Evolutionary conservation across 139 green algal genomes (phyloP), one percentile per base, ranked within the genome.

Genomic region (Chlorokybus atmophyticus): DNA sequence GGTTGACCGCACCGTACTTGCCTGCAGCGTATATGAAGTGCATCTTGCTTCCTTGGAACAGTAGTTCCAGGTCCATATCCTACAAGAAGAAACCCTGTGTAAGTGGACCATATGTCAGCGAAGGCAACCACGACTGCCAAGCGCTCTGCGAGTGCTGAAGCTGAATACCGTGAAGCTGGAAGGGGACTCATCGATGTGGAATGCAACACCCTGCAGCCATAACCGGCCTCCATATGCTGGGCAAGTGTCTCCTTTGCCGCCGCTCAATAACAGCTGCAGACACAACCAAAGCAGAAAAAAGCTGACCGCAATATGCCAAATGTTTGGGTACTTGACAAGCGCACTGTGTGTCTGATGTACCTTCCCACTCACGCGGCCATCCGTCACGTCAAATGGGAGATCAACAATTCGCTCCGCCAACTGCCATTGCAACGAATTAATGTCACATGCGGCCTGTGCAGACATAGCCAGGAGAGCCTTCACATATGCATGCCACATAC

Each of bases 151-250:
- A 27, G 17, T 17, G 10, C 23, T n/a, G 14, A 17, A 51, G 23
- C 2, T 21, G 21, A 52, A 71, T 5, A 67, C 70, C 17, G 52
- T 60, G 38, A 97, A 77, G 57, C 93, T 79, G 67, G 95, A 85
- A 17, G 87, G 73, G 0, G 90, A 53, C 56, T 97, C 90, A 82
- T 82, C 97, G 40, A 98, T 94, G 73, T 96, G 88, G 48, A 98
- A 86, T 14, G 71, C 68, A 2, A 69, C 56, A 24, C 69, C 75
- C n/a, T 53, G 71, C 25, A 52, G 21, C 14, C 64, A 31, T 2
- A 76, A 17, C 5, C 39, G 49, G 28, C 69, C 59, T 21, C 32
- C 24, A 17, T 66, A 50, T 17, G 40, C 24, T 6, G 55, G 56
- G 41, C 60, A 67, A 1, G 21, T 42, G 30, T 71, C 69, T 23